Conservation (phyloP, 225 moss, liverwort and hornwort genomes). For the Pseudisothecium myosuroides region DNA sequence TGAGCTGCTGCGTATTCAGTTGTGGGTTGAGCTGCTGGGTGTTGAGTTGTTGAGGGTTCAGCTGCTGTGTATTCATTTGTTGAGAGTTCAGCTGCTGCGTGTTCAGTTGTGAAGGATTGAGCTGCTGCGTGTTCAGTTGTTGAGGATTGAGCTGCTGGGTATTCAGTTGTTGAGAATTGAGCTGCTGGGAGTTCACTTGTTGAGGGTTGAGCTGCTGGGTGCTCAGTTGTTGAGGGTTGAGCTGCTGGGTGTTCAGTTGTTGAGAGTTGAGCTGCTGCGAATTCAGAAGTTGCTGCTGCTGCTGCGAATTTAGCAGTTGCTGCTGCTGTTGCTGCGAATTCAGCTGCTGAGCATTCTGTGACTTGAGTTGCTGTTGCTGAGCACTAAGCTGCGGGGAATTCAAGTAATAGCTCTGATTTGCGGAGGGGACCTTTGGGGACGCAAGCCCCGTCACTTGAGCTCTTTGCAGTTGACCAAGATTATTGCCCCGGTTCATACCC, state of each 20-base stretch:
- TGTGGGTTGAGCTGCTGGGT: constrained; percentile 39
- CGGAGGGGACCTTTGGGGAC: constrained; percentile 36
- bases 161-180: constrained; percentile 15
- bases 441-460: constrained; percentile 49
- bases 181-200: constrained; percentile 6
- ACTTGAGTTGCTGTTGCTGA: constrained; percentile 40
- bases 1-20: constrained; percentile 53
- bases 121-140: constrained; percentile 41
- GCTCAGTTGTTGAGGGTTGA: constrained; percentile 38
- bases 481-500: constrained; percentile 42
- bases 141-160: constrained; percentile 40
- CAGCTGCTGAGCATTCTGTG: constrained; percentile 35
- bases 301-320: constrained; percentile 27
- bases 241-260: constrained; percentile 26
- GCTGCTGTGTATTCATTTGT: constrained; percentile 29
- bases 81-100: constrained; percentile 40
- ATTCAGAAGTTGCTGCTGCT: constrained; percentile 7
- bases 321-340: constrained; percentile 35
- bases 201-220: constrained; percentile 39
- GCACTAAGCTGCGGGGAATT: constrained; percentile 42
- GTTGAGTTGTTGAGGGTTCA: constrained; percentile 26
- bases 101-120: background rate
- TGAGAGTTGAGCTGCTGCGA: constrained; percentile 34
- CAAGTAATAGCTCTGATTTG: constrained; percentile 69
- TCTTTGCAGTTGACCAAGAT: constrained; percentile 62